Evolutionary conservation across 805 yeast species (phyloP).

Genomic region (Yarrowia sp.): DNA sequence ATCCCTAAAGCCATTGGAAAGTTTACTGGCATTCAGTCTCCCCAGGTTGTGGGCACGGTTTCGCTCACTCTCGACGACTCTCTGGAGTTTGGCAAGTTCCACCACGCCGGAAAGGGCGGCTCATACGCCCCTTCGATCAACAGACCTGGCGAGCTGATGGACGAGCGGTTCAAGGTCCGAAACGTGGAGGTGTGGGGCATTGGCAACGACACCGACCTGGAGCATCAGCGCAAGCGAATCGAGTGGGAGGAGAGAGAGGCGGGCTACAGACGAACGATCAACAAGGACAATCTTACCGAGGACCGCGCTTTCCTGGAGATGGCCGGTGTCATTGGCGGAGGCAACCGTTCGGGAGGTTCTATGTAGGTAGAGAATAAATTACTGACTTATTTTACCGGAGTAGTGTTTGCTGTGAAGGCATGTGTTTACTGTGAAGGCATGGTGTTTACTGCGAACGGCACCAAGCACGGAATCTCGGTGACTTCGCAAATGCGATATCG

Average conservation of each 20-base stretch:
- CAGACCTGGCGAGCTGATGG: slow-evolving; percentile 37
- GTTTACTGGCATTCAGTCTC: neutral
- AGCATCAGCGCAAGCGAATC: slow-evolving; percentile 74
- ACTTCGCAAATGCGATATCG: too few relatives aligned
- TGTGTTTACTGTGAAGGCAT: too few relatives aligned
- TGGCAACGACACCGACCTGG: slow-evolving; percentile 74
- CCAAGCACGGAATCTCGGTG: too few relatives aligned
- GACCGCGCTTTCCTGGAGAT: slow-evolving; percentile 82
- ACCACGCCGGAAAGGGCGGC: slow-evolving; percentile 64
- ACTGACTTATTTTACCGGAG: too few relatives aligned
- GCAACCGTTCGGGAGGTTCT: neutral
- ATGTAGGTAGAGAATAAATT: neutral
- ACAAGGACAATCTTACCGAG: slow-evolving; percentile 55
- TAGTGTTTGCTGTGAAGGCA: too few relatives aligned
- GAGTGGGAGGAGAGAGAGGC: slow-evolving; percentile 92
- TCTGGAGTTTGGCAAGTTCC: slow-evolving; percentile 75
- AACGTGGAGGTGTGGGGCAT: slow-evolving; percentile 91
- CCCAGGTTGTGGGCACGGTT: slow-evolving; percentile 63
- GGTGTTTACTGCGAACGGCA: too few relatives aligned
- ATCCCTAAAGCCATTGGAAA: slow-evolving; percentile 25
- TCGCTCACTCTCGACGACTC: slow-evolving; percentile 75
- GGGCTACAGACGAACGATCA: slow-evolving; percentile 67
- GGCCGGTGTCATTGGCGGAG: slow-evolving; percentile 60
- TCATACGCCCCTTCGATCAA: slow-evolving; percentile 39
- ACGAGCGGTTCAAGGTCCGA: slow-evolving; percentile 65